Conservation (phyloP, 2,329 filamentous ascomycete genomes). For the Alternaria consortialis region DNA sequence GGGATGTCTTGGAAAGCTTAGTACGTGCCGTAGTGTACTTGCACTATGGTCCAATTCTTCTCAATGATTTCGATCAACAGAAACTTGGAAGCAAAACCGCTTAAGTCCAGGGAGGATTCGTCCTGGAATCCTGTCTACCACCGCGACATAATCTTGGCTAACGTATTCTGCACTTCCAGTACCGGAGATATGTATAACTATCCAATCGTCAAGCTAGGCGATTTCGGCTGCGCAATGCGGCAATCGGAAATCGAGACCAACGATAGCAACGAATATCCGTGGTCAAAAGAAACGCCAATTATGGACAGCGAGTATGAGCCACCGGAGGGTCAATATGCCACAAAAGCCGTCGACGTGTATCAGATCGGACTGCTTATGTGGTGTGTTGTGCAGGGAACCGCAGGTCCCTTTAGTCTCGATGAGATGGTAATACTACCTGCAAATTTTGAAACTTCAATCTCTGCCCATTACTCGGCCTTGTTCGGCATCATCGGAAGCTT, state of each 20-base stretch:
- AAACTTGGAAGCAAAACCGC: neutral
- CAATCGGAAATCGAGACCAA: neutral
- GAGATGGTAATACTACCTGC: neutral
- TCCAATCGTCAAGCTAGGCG: neutral
- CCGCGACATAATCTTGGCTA: neutral
- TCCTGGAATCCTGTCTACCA: neutral
- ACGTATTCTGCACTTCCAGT: neutral
- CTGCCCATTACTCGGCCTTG: neutral
- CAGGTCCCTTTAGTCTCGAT: neutral
- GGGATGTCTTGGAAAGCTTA: neutral
- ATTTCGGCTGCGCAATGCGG: conserved; percentile 4
- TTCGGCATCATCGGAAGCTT: neutral
- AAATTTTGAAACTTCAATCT: neutral
- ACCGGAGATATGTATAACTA: neutral
- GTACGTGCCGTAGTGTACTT: neutral
- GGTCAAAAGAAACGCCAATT: neutral
- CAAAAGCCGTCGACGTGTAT: neutral
- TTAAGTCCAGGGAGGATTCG: neutral
- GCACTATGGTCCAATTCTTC: neutral
- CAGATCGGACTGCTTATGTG: neutral
- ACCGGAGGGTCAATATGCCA: neutral
- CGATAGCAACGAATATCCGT: neutral
- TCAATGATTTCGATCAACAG: neutral
- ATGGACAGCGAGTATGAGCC: neutral
- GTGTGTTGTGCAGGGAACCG: neutral